Conservation (phyloP, 805 yeast species). For the Candida tallmaniae region DNA sequence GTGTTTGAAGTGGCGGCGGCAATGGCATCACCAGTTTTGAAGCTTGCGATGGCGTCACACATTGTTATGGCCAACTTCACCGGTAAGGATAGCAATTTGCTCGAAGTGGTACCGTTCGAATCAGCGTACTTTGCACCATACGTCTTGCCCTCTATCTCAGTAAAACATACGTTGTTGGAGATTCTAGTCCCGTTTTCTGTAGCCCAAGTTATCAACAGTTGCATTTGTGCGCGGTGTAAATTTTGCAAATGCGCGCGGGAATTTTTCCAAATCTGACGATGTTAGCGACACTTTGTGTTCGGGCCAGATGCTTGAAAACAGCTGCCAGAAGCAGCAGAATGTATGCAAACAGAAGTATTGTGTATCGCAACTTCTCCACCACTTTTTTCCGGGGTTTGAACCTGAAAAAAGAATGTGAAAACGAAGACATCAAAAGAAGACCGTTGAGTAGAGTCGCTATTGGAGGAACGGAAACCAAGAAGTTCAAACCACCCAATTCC, state of each 20-base stretch:
- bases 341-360: too few species aligned
- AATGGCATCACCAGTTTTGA: conserved; percentile 11
- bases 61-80: conserved; percentile 17
- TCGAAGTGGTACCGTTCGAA: too few species aligned
- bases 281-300: too few species aligned
- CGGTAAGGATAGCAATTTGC: too few species aligned
- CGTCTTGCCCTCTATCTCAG: conserved; percentile 16
- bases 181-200: conserved; percentile 24
- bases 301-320: too few species aligned
- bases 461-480: conserved; percentile 48
- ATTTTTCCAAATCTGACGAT: too few species aligned
- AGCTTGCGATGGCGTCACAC: conserved; percentile 20
- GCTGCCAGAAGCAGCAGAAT: too few species aligned
- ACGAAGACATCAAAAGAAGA: conserved; percentile 28
- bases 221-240: too few species aligned
- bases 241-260: too few species aligned
- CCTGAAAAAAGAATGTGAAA: too few species aligned
- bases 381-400: not conserved
- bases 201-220: conserved; percentile 32
- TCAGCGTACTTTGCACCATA: conserved; percentile 21
- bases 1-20: conserved; percentile 15
- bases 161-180: conserved; percentile 19
- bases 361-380: too few species aligned
- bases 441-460: conserved; percentile 80
- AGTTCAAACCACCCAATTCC: conserved; percentile 35